Evolutionary conservation across 768 basidiomycete genomes (phyloP), one percentile per base, ranked within the genome.

Genomic region (Trametopsis cervina): DNA sequence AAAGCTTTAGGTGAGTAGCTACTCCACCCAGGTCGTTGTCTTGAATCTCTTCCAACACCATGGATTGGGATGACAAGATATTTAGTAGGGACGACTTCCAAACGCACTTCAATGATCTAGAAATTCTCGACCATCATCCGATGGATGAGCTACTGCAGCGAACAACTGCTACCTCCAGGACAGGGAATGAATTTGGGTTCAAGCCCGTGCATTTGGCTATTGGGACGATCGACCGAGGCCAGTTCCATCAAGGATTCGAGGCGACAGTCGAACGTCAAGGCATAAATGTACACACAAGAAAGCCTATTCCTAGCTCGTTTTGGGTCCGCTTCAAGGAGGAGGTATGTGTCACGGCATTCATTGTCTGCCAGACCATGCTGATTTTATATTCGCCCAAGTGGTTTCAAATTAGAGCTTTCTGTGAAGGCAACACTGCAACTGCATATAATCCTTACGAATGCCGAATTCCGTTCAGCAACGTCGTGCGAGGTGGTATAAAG

Each of bases 151-250:
- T 53, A 7, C 47, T 53, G 1, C 11, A 17, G 7, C 21, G 51
- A 22, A 48, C 51, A 1, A 49, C 51, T 2, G 22, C 48, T 17
- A 53, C 48, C 25, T 48, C 46, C 2, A 40, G 51, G 4, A 43
- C 41, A 2, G 51, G 51, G 11, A 44, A 42, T 20, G 51, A 53
- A 27, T 53, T 53, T 25, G 46, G 46, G 3, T 53, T 53, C 51
- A 53, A 53, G 27, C 51, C 51, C 17, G 36, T 33, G 1, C 12
- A 39, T 2, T 9, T 53, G 1, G 20, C 35, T 3, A 24, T 53
- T 3, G 51, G 51, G 6, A 29, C 38, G 18, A 20, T 40, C 1
- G 20, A 11, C 40, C 41, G 15, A 10, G 15, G 10, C 1, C 24
- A 10, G 27, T 51, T 48, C 26, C 44, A 44, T 21, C 27, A 4